Evolutionary conservation across 176 grass and related monocot species (phyloP).

Genomic region (Eremochloa ophiuroides): DNA sequence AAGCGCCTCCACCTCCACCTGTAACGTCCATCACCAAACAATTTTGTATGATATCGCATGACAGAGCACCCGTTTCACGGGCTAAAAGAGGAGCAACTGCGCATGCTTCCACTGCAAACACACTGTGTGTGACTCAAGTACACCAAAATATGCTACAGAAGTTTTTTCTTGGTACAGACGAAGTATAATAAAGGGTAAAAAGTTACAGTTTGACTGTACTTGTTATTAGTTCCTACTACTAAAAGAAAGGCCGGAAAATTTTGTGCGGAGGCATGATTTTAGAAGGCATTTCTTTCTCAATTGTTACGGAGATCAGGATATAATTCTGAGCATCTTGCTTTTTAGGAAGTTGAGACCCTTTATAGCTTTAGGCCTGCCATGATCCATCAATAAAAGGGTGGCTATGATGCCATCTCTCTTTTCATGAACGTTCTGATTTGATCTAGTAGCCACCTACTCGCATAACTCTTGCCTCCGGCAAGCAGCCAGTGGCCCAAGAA

Average conservation of each 20-base stretch:
- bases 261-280: neutral
- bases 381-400: slow-evolving; percentile 47
- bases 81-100: slow-evolving; percentile 17
- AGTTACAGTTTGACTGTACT: neutral
- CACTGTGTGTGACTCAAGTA: slow-evolving; percentile 11
- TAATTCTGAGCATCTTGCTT: slow-evolving; percentile 23
- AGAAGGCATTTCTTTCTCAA: neutral
- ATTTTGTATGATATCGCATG: neutral
- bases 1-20: slow-evolving; percentile 85
- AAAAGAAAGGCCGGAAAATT: neutral
- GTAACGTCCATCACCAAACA: neutral
- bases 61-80: slow-evolving; percentile 16
- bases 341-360: slow-evolving; percentile 19
- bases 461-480: slow-evolving; percentile 27
- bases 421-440: slow-evolving; percentile 41
- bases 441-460: slow-evolving; percentile 26
- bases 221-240: neutral
- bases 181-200: neutral
- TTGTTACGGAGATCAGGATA: neutral
- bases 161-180: neutral
- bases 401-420: slow-evolving; percentile 24
- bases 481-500: neutral
- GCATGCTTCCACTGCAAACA: slow-evolving; percentile 22
- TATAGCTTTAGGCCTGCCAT: slow-evolving; percentile 48
- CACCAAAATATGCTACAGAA: neutral